Evolutionary conservation across 345 rosid species (phyloP), one percentile per base, ranked within the genome.

Genomic region (Aegle marmelos): DNA sequence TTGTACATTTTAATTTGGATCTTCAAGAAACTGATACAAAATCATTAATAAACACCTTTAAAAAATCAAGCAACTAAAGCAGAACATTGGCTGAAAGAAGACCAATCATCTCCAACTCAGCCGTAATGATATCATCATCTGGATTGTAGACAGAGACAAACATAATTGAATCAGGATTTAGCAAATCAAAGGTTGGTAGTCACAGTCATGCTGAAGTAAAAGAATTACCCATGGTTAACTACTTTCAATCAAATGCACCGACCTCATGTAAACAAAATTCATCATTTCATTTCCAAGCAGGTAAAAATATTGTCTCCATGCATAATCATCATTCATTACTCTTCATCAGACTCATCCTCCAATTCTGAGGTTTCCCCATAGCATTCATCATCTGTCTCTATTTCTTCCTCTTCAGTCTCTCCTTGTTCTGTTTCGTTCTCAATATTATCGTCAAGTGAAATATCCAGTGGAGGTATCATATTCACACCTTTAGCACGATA

Each of bases 401-500:
- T 76, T 78, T 89, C 91, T 80, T 89, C 97, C 71, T 83, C 90
- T 74, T 83, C 94, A 5, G 71, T 73, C 56, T 87, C 95, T 63
- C 82, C 87, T 37, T 31, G 75, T 21, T 73, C 91, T 5, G 60
- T 37, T 59, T 79, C 87, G 67, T 82, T 85, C 60, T 79, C 86
- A 16, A 79, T 65, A 70, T 82, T 75, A 36, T 83, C 71, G n/a
- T 86, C 81, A 9, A 87, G 78, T 81, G 88, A 80, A 77, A 87
- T 66, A 19, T 89, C 90, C 66, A 83, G 84, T 11, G 37, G 77
- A 74, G 91, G 83, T 69, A 91, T 79, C 88, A 88, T 72, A 64
- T 86, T 83, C 30, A 71, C 76, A 73, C 94, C 99, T 89, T 86
- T 91, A 76, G 86, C 87, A 27, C 97, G 86, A 78, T 94, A 90